Conservation (phyloP, 83 land plant genomes). For the Diphasiastrum complanatum region DNA sequence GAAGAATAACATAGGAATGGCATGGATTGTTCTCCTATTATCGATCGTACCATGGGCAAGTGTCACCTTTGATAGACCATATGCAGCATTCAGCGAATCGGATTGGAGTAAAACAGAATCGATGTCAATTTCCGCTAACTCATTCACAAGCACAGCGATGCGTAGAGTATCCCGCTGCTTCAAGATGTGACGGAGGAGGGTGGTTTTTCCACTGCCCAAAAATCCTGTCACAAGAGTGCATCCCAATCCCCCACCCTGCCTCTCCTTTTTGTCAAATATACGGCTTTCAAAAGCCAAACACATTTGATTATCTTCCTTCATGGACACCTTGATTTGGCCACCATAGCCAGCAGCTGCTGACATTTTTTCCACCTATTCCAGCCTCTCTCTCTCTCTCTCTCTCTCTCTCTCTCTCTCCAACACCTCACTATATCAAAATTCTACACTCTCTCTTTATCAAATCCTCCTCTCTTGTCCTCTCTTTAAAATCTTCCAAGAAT, state of each 20-base stretch:
- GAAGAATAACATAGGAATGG: too few relatives aligned
- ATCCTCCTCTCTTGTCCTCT: too few relatives aligned
- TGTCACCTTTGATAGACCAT: not conserved
- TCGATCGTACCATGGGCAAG: conserved; percentile 6
- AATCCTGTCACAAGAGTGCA: conserved; percentile 10
- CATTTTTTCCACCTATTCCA: too few relatives aligned
- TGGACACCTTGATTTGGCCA: too few relatives aligned
- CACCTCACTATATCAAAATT: too few relatives aligned
- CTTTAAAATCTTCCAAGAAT: too few relatives aligned
- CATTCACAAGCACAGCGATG: conserved; percentile 7
- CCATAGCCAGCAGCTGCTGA: too few relatives aligned
- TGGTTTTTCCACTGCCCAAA: conserved; percentile 8
- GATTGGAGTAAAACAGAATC: conserved; percentile 8
- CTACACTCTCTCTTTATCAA: too few relatives aligned
- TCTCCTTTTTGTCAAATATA: not conserved
- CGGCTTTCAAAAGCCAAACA: not conserved
- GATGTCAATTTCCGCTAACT: not conserved
- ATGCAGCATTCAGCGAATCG: not conserved
- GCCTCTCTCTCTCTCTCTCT: too few relatives aligned
- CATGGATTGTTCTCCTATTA: too few relatives aligned
- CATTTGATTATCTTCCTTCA: conserved; percentile 10
- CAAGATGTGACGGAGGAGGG: conserved; percentile 3
- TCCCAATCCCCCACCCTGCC: not conserved
- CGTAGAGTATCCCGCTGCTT: not conserved
- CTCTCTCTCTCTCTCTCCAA: too few relatives aligned